phyloP scores from a whole-genome alignment of 1,284 basidiomycete species.

The Heterobasidion occidentale region DNA sequence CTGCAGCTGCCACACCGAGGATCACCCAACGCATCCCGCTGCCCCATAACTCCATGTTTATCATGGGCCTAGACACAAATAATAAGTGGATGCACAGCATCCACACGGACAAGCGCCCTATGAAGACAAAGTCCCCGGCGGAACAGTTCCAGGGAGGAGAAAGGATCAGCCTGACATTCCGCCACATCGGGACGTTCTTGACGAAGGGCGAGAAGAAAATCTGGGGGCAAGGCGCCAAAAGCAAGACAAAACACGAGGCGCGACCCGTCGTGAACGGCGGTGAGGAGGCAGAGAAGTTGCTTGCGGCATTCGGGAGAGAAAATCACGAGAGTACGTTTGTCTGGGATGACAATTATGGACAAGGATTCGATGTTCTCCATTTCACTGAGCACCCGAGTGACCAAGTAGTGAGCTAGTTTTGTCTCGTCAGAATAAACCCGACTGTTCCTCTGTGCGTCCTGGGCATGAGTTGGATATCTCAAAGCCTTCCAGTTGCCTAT shows the following conservation, averaged over 20 bases:
- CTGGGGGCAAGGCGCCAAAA: constrained; percentile 61
- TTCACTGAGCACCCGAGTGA: constrained; percentile 22
- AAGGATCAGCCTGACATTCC: constrained; percentile 71
- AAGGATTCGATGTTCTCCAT: constrained; percentile 62
- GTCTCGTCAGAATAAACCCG: too few species aligned
- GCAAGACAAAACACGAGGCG: constrained; percentile 46
- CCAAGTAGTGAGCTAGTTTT: too few species aligned
- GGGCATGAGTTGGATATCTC: too few species aligned
- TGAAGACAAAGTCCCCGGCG: constrained; percentile 36
- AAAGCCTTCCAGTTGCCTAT: too few species aligned
- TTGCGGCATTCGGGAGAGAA: constrained; percentile 62
- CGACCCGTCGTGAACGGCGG: constrained; percentile 41
- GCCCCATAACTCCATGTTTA: constrained; percentile 72
- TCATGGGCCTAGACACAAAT: constrained; percentile 66
- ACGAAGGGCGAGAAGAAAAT: constrained; percentile 40
- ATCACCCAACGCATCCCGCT: constrained; percentile 53
- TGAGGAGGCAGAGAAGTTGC: constrained; percentile 39
- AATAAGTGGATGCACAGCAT: constrained; percentile 63
- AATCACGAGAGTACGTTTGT: constrained; percentile 61
- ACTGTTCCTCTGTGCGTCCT: too few species aligned
- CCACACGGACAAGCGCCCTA: constrained; percentile 59
- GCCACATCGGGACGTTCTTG: constrained; percentile 68
- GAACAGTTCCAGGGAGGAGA: constrained; percentile 50
- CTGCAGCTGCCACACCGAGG: not conserved
- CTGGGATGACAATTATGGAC: constrained; percentile 56